Base-by-base conservation (phyloP, 2,329 filamentous ascomycete species). In the Trichoderma sp. region DNA sequence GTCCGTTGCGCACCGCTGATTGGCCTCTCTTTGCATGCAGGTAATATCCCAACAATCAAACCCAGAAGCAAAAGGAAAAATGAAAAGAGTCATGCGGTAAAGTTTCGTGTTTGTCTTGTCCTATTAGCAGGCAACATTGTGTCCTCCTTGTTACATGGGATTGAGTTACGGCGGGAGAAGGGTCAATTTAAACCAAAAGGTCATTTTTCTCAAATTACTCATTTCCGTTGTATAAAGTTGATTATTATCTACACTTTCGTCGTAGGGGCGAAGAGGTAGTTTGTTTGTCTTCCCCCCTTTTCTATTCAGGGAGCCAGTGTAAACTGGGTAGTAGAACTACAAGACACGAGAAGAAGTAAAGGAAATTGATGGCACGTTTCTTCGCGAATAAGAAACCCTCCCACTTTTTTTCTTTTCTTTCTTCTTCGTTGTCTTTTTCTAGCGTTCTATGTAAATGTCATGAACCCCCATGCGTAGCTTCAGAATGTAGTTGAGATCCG, bases 191-290 rank as follows among this genome's bases (percentile, higher is more conserved):
- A 32, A 53, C 11, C 11, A 21, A 32, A 32, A 62, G 58, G 32
- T 26, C n/a, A 14, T 14, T 26, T 28, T 61, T 51, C 36, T 26
- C 9, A 30, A 34, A 71, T 32, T 61, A 24, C 43, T 36, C 47
- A 30, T 30, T 58, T 58, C 26, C 28, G 18, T 34, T 34, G 57
- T 24, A 24, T 24, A 24, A 12, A 53, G 47, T 53, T 58, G 61
- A 64, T 34, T 43, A 43, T 71, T 71, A 58, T 65, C n/a, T 47
- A 60, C 51, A 51, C 30, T 39, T 65, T 58, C 69, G 69, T 60
- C 36, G 7, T 69, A 36, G 51, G n/a, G 34, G 34, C 6, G 4
- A 21, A 53, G 47, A 63, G 60, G 39, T 43, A 28, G 24, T 63
- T 15, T 24, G 58, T 36, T n/a, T 43, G 32, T 21, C n/a, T 11